Base-by-base conservation (phyloP, 768 basidiomycete genomes). In the Suillus brevipes region DNA sequence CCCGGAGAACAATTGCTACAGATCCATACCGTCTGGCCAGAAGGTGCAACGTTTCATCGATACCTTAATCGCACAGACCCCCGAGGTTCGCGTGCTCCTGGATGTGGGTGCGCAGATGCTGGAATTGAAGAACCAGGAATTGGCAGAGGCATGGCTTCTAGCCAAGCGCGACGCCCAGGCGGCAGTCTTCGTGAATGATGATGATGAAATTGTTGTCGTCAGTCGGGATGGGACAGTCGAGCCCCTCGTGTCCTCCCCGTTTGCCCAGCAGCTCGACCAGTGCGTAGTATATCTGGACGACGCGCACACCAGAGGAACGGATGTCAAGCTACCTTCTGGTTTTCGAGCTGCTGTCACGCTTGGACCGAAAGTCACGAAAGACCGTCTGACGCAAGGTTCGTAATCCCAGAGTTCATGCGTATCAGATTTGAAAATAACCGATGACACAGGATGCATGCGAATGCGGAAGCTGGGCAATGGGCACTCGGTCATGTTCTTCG, bases 61-160 rank as follows among this genome's bases (percentile, higher is more conserved):
- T 1, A 63, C 73, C 23, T 20, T 87, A 4, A 74, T 77, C 13
- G n/a, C 63, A 0, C 77, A 83, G 66, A 61, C 61, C 1, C 80
- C 79, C 4, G 70, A 74, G n/a, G 75, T 86, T 34, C 77, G 76
- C 28, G 84, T 86, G 7, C 70, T 87, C 23, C 71, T 87, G 18
- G 85, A 87, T 52, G 84, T 87, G 14, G 86, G 85, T 4, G 85
- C 85, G 0, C 85, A 87, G 65, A 82, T 87, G 73, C 72, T 87
- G 10, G 85, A 87, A 52, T 73, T 84, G 63, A 71, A 76, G 28
- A 87, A 85, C 65, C 40, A 68, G 2, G 73, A 82, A 31, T 60
- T 87, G 6, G 82, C 77, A 2, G 43, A 62, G 23, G 50, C 68
- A 2, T 87, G 85, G 86, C 71, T 87, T 5, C 42, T 58, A 23